Evolutionary conservation across 495 filamentous ascomycete genomes (phyloP), one percentile per base, ranked within the genome.

Genomic region (Penicillium lividum): DNA sequence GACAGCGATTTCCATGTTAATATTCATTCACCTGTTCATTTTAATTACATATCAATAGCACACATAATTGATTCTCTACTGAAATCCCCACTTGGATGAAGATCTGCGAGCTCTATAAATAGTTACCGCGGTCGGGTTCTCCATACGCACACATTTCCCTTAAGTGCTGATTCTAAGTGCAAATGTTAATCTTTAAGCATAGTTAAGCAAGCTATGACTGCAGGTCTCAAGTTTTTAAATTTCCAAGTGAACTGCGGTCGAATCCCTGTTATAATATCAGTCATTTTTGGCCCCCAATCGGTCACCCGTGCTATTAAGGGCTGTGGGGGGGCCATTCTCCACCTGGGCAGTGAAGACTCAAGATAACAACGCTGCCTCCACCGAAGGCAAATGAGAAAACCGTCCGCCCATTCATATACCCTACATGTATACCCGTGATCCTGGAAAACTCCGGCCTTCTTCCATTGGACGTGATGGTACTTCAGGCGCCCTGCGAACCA

Each of bases 1-100:
- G 65, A 60, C 46, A 69, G 67, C 67, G 62, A 47, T 44, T 49
- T 43, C 47, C 33, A 60, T 53, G 11, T 53, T 55, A 38, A 36
- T 52, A 52, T 27, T 7, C 25, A 38, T 15, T n/a, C n/a, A 16
- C 38, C n/a, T 40, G 38, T 40, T 40, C n/a, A 40, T 40, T 40
- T 40, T 40, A 15, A 49, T 11, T 31, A 30, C 13, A 49, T 49
- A 49, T 31, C 28, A 29, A 49, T 13, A 29, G 13, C 44, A 10
- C 8, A 40, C 5, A 40, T 3, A n/a, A n/a, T 40, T 40, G 36
- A 40, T n/a, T 15, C 1, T 40, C 36, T 13, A n/a, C 36, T 40
- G 13, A 40, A 13, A 15, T 1, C 22, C 38, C 4, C 15, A 3
- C 7, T 16, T 40, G 38, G 15, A 40, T 15, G 38, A 40, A 40